A percentile compares a stretch with the other conserved stretches of the same genome.
Conservation (phyloP, 139 green algal species). For the Limnomonas spitsbergensis region DNA sequence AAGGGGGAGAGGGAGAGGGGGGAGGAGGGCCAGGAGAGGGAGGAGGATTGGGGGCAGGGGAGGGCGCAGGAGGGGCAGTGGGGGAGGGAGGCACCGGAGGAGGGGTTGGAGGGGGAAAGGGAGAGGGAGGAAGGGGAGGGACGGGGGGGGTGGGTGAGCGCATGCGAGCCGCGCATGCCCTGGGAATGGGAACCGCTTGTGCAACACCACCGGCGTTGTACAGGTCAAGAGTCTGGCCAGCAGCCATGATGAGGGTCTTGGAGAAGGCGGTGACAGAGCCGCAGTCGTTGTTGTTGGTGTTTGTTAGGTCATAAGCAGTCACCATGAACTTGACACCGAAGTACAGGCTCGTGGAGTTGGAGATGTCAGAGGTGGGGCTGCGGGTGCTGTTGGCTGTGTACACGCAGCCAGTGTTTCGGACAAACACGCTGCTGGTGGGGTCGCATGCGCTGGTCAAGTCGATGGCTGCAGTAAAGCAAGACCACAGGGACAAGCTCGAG, state of each 20-base stretch:
- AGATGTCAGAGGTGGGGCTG: background rate
- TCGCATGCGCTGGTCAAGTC: background rate
- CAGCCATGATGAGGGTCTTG: background rate
- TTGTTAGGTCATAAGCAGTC: background rate
- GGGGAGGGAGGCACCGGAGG: background rate
- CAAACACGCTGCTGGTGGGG: background rate
- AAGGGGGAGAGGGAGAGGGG: background rate
- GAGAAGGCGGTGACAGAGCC: background rate
- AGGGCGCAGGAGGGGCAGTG: background rate
- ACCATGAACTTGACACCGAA: conserved; percentile 6
- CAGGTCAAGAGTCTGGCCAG: background rate
- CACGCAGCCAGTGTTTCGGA: background rate
- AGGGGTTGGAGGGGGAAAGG: background rate
- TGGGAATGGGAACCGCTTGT: background rate
- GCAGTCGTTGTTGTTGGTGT: background rate
- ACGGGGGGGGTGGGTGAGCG: background rate
- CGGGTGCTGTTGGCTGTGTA: background rate
- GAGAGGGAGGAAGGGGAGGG: background rate
- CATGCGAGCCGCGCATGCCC: background rate
- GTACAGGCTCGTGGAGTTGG: background rate
- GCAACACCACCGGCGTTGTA: background rate
- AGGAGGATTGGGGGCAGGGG: background rate
- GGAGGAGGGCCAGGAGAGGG: background rate
- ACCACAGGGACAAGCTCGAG: background rate
- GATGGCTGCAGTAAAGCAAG: conserved; percentile 1